Base-by-base conservation (phyloP, 495 filamentous ascomycete genomes). In the Xylaria grammica region DNA sequence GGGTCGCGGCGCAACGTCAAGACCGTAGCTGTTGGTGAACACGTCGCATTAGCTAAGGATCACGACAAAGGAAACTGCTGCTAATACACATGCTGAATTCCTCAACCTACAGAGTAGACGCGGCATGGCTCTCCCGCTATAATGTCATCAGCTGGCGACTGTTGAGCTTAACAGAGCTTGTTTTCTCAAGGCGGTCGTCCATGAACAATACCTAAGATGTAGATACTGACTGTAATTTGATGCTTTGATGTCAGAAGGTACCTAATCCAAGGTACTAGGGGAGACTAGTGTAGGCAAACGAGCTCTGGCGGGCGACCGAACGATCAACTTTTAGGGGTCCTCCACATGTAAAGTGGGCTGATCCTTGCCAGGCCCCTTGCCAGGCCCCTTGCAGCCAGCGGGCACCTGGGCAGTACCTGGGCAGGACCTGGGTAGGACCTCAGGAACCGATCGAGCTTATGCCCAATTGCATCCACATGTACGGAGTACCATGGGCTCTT, bases 1-100 rank as follows among this genome's bases (percentile, higher is more conserved):
- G 88, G 84, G 72, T 92, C 87, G 77, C 84, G 84, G 70, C 88
- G 85, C 62, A 92, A 76, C 56, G 74, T 74, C 65, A 80, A 65
- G 51, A 72, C 74, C 63, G 82, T 80, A 57, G 83, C 84, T 86
- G 66, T 50, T 36, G 45, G 13, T 50, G 30, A 29, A 50, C 40
- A 48, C 40, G 57, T 42, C 30, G 59, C 42, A 62, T 58, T 40
- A 58, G 49, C 34, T 13, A 55, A 36, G 8, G 29, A 54, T 34
- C 36, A 62, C 10, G 30, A 50, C 4, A 4, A 24, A 6, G 46
- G 13, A 24, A 3, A 42, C 13, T 9, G 15, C 30, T 22, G 17
- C 5, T 8, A 10, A 1, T 1, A 3, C 2, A 15, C 9, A 22
- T 5, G 38, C 38, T 44, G 27, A 34, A 34, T 45, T 42, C n/a